Evolutionary conservation across 371 early-diverging fungal genomes (phyloP).

Genomic region (Lichtheimia ornata): DNA sequence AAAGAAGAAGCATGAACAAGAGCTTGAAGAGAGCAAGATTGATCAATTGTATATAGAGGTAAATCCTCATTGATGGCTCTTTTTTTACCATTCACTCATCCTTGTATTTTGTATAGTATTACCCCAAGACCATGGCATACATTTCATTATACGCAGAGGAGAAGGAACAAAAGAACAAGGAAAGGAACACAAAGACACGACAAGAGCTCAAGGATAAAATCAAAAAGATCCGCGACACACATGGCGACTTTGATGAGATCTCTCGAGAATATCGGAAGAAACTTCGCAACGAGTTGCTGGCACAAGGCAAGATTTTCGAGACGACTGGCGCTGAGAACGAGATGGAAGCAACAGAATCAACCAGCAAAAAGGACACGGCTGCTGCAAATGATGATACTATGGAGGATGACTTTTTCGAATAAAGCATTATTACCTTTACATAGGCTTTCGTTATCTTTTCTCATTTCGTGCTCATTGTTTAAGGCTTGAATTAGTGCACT

Average conservation of each 20-base stretch:
- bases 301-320: not conserved
- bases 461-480: too few relatives aligned
- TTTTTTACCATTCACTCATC: too few relatives aligned
- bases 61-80: not conserved
- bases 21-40: slow-evolving; percentile 21
- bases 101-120: slow-evolving; percentile 19
- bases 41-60: slow-evolving; percentile 28
- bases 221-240: slow-evolving; percentile 17
- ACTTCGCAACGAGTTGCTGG: slow-evolving; percentile 31
- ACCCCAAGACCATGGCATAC: slow-evolving; percentile 37
- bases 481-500: too few relatives aligned
- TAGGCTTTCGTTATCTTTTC: too few relatives aligned
- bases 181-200: slow-evolving; percentile 22
- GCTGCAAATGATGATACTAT: not conserved
- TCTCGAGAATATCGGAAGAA: slow-evolving; percentile 31
- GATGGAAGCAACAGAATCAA: not conserved
- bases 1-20: slow-evolving; percentile 15
- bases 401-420: slow-evolving; percentile 2
- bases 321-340: not conserved
- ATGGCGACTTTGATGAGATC: slow-evolving; percentile 28
- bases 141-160: slow-evolving; percentile 33
- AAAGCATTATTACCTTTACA: not conserved
- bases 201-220: slow-evolving; percentile 28
- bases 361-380: not conserved
- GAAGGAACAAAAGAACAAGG: slow-evolving; percentile 20